Evolutionary conservation across 2,329 filamentous ascomycete genomes (phyloP).

Genomic region (Calonectria hawksworthii): DNA sequence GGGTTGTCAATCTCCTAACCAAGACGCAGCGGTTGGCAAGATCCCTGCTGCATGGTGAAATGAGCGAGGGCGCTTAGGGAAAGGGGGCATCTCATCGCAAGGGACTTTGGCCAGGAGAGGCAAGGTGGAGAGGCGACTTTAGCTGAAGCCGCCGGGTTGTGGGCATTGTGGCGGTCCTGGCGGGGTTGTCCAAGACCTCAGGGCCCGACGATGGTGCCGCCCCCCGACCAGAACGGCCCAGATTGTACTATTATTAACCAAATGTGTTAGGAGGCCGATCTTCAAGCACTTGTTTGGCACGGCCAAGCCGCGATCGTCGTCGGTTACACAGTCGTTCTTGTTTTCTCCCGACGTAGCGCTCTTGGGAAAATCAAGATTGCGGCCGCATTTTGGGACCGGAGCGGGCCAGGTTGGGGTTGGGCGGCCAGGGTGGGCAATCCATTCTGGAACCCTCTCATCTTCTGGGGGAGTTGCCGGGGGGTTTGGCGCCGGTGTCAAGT

Average conservation of each 20-base stretch:
- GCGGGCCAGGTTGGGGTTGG: constrained; percentile 7
- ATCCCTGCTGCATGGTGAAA: constrained; percentile 27
- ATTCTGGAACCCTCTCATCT: constrained; percentile 14
- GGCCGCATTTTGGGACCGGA: constrained; percentile 14
- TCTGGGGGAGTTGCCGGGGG: constrained; percentile 10
- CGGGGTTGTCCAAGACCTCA: constrained; percentile 27
- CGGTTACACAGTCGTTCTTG: background rate
- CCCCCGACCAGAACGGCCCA: constrained; percentile 2
- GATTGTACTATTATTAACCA: constrained; percentile 16
- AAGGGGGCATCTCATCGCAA: constrained; percentile 23
- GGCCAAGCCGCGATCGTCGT: background rate
- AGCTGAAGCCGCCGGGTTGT: constrained; percentile 33
- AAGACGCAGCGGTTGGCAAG: constrained; percentile 29
- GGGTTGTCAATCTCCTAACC: background rate
- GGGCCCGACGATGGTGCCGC: constrained; percentile 5
- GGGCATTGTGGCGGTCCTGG: constrained; percentile 33
- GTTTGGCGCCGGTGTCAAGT: constrained; percentile 10
- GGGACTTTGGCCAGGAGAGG: constrained; percentile 34
- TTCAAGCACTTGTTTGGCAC: background rate
- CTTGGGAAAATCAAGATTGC: constrained; percentile 10
- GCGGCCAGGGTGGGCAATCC: constrained; percentile 7
- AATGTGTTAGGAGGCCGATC: constrained; percentile 1
- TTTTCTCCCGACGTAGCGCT: constrained; percentile 3
- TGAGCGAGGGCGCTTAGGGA: constrained; percentile 33
- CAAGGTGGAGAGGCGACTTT: constrained; percentile 36